These are phyloP conservation scores for Tarenaya hassleriana DNA, from an alignment of 345 rosid species.

Conservation along the genomic window DNA sequence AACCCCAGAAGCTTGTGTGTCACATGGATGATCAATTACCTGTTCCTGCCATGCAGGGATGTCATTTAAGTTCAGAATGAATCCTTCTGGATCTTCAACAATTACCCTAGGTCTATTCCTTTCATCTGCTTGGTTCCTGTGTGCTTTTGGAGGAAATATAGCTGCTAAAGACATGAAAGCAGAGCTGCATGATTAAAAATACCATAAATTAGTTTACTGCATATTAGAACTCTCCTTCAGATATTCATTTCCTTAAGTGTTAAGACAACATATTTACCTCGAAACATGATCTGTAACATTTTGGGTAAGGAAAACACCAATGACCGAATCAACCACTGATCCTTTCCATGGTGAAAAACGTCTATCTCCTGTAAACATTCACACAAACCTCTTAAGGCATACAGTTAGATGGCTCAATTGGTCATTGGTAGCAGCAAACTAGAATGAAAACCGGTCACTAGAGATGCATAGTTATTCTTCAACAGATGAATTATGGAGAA, in stretches of 20 bases:
- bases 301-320: constrained; percentile 94
- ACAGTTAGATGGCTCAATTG: background rate
- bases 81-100: constrained; percentile 57
- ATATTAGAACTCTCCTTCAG: constrained; percentile 11
- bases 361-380: constrained; percentile 67
- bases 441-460: background rate
- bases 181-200: constrained; percentile 56
- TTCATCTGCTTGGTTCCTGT: constrained; percentile 23
- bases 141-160: constrained; percentile 56
- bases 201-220: constrained; percentile 15
- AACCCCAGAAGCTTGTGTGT: constrained; percentile 35
- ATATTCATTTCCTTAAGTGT: background rate
- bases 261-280: constrained; percentile 46
- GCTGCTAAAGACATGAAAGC: constrained; percentile 91
- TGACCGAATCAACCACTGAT: constrained; percentile 92
- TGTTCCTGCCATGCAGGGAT: constrained; percentile 39
- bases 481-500: constrained; percentile 3
- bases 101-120: constrained; percentile 24
- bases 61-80: constrained; percentile 31
- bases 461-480: constrained; percentile 9
- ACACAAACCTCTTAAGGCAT: too few relatives aligned
- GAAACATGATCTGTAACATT: constrained; percentile 96
- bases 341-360: constrained; percentile 97
- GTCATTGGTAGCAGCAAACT: constrained; percentile 4
- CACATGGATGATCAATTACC: constrained; percentile 23